These are phyloP conservation scores for Ajuga chamaepitys DNA, from an alignment of 257 asterid species.

Conservation along the genomic window DNA sequence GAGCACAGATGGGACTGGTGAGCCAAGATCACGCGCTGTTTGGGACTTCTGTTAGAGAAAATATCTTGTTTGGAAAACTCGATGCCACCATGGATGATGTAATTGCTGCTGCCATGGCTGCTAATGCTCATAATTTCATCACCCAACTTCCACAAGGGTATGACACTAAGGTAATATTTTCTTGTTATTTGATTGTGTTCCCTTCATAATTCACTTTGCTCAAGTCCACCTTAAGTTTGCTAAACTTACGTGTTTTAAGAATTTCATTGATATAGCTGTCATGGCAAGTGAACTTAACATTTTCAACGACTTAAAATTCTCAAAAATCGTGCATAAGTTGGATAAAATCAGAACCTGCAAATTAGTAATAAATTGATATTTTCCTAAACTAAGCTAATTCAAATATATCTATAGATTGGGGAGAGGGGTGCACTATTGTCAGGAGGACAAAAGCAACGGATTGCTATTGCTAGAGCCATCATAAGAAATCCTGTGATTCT, in stretches of 20 bases:
- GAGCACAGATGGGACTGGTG: conserved; percentile 76
- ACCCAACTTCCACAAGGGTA: conserved; percentile 78
- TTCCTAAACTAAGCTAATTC: too few species aligned
- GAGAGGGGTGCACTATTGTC: conserved; percentile 79
- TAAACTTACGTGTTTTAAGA: too few species aligned
- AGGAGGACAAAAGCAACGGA: conserved; percentile 88
- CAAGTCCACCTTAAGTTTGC: too few species aligned
- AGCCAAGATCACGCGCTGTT: conserved; percentile 88
- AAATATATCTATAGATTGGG: too few species aligned
- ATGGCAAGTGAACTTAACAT: too few species aligned
- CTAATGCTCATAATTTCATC: conserved; percentile 79
- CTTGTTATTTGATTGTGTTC: background rate
- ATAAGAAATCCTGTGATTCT: conserved; percentile 68
- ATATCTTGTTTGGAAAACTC: conserved; percentile 65
- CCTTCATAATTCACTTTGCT: background rate
- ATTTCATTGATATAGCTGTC: too few species aligned
- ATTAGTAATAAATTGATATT: too few species aligned
- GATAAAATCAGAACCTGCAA: too few species aligned
- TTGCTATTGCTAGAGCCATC: conserved; percentile 85
- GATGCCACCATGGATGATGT: conserved; percentile 73
- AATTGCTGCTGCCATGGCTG: conserved; percentile 70
- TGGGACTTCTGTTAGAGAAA: conserved; percentile 69
- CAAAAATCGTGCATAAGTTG: too few species aligned
- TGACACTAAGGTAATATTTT: conserved; percentile 46
- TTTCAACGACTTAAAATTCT: too few species aligned